These are phyloP conservation scores for Solanum tacnaense DNA, from an alignment of 257 asterid species.

Conservation along the genomic window DNA sequence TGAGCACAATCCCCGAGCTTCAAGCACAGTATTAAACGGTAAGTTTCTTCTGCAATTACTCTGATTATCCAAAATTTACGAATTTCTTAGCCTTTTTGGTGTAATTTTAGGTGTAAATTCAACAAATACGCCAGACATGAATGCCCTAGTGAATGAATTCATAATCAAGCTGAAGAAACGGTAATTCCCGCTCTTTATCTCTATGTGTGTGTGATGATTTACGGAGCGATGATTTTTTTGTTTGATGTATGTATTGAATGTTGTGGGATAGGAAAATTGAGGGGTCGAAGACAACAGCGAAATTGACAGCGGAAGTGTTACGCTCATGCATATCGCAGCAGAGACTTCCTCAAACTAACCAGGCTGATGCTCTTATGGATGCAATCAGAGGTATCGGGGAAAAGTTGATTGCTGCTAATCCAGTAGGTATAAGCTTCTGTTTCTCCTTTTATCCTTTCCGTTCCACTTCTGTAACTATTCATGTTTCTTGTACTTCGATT, in stretches of 20 bases:
- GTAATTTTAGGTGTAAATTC: not conserved
- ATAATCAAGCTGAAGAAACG: conserved; percentile 72
- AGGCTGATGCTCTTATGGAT: conserved; percentile 78
- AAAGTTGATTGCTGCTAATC: conserved; percentile 74
- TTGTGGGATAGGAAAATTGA: conserved; percentile 60
- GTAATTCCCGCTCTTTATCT: conserved; percentile 10
- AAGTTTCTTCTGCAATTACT: not conserved
- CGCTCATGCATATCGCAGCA: conserved; percentile 94
- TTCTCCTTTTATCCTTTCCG: not conserved
- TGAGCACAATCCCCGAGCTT: not conserved
- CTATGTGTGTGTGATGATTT: not conserved
- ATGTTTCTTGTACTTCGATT: not conserved
- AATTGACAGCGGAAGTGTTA: conserved; percentile 78
- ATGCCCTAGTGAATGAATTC: conserved; percentile 70
- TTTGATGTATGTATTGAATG: not conserved
- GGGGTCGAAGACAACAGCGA: conserved; percentile 94
- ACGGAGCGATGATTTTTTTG: not conserved
- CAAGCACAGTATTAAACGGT: not conserved
- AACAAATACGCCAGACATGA: conserved; percentile 54
- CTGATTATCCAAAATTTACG: not conserved
- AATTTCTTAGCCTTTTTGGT: not conserved
- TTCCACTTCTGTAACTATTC: not conserved
- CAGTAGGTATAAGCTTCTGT: conserved; percentile 47
- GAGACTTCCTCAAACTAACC: conserved; percentile 69
- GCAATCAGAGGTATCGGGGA: conserved; percentile 80